These are phyloP conservation scores for Letharia columbiana DNA, from an alignment of 495 filamentous ascomycete species.

Conservation along the genomic window DNA sequence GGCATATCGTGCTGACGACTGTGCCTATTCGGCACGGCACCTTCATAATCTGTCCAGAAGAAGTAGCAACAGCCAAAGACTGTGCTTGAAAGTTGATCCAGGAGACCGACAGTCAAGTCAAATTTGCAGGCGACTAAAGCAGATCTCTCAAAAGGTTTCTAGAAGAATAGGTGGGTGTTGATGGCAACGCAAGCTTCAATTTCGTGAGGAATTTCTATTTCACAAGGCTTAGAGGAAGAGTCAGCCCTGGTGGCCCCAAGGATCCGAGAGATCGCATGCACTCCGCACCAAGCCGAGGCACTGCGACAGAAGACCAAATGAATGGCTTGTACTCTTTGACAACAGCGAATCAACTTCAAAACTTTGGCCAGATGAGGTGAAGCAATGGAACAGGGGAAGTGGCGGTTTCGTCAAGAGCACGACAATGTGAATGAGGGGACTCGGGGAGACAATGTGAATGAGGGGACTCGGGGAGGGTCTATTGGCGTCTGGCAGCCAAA, in stretches of 20 bases:
- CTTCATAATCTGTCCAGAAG: slow-evolving; percentile 18
- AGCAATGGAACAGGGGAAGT: neutral
- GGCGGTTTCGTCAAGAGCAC: neutral
- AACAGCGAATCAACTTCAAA: neutral
- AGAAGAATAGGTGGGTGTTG: neutral
- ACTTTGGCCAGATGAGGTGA: neutral
- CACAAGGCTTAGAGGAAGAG: neutral
- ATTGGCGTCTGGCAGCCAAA: neutral
- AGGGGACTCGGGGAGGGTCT: neutral
- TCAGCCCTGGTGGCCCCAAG: neutral
- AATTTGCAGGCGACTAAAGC: neutral
- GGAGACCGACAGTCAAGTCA: neutral
- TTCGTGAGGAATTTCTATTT: neutral
- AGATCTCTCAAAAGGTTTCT: neutral
- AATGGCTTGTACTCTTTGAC: neutral
- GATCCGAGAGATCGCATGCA: neutral
- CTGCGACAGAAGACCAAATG: neutral
- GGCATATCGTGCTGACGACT: slow-evolving; percentile 13
- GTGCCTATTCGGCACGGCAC: slow-evolving; percentile 23
- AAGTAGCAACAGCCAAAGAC: slow-evolving; percentile 7
- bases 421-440: neutral
- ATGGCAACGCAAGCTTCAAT: neutral
- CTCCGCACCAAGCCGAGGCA: neutral
- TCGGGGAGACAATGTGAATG: no score
- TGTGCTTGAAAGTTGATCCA: neutral